Percentiles rank a stretch among this genome's conserved stretches.
Evolutionary conservation across 2,329 filamentous ascomycete genomes (phyloP).

Genomic region (Coniochaeta sp.): DNA sequence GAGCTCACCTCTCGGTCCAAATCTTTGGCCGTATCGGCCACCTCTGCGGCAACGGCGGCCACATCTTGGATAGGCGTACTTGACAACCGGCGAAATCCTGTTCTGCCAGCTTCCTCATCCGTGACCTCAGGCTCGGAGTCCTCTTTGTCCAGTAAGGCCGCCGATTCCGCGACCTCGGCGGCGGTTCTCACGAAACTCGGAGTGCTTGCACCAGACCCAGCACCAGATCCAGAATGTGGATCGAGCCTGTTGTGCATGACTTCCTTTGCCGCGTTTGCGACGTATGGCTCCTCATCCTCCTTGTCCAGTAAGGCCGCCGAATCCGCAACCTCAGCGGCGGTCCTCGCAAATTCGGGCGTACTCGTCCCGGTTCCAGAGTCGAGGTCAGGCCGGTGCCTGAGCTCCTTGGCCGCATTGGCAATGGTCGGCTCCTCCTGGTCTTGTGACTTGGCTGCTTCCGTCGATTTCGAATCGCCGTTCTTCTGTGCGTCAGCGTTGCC

Average conservation of each 20-base stretch:
- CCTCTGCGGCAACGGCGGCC: constrained; percentile 34
- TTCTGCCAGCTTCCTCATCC: constrained; percentile 22
- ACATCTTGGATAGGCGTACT: constrained; percentile 32
- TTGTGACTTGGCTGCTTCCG: background rate
- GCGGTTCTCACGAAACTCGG: constrained; percentile 19
- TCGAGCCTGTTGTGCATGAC: constrained; percentile 2
- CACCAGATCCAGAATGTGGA: constrained; percentile 11
- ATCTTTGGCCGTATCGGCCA: constrained; percentile 31
- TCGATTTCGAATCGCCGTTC: background rate
- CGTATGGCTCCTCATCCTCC: constrained; percentile 11
- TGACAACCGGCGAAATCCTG: constrained; percentile 25
- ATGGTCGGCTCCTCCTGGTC: constrained; percentile 3
- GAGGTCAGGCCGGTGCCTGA: background rate
- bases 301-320: constrained; percentile 22
- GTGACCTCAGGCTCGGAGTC: constrained; percentile 22
- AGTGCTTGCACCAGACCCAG: constrained; percentile 16
- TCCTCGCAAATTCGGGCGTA: background rate
- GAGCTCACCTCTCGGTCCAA: constrained; percentile 20
- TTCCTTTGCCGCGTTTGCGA: constrained; percentile 9
- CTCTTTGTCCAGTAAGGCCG: constrained; percentile 20
- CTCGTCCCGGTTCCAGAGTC: background rate
- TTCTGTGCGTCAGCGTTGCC: background rate
- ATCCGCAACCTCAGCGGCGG: constrained; percentile 23
- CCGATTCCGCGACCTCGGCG: constrained; percentile 27
- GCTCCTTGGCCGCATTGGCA: background rate